Percentiles rank a stretch among this genome's conserved stretches.
These are phyloP conservation scores for Fusarium albosuccineum DNA, from an alignment of 2,329 filamentous ascomycete species.

Conservation along the genomic window DNA sequence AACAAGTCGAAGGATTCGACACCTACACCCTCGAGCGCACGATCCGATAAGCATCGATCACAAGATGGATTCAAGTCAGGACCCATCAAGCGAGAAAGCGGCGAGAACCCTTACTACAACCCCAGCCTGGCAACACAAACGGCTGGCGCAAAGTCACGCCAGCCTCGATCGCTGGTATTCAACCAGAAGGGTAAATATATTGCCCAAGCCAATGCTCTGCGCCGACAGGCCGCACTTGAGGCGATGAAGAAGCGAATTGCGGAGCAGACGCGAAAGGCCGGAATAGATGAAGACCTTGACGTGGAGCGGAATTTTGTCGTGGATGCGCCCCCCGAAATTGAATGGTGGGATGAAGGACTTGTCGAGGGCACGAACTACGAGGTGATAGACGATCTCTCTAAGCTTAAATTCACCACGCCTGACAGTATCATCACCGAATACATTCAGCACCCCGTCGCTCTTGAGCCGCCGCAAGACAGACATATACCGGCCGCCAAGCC, in stretches of 20 bases:
- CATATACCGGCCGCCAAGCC: slow-evolving; percentile 83
- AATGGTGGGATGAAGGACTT: slow-evolving; percentile 98
- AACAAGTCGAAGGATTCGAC: slow-evolving; percentile 53
- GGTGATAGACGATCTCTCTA: slow-evolving; percentile 72
- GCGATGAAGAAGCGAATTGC: slow-evolving; percentile 96
- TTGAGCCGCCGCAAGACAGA: slow-evolving; percentile 93
- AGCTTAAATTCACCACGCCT: slow-evolving; percentile 79
- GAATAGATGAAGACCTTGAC: slow-evolving; percentile 90
- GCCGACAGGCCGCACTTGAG: slow-evolving; percentile 89
- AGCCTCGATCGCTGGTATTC: slow-evolving; percentile 84
- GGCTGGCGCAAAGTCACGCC: slow-evolving; percentile 70
- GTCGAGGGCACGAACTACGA: slow-evolving; percentile 82
- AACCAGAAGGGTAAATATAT: slow-evolving; percentile 98
- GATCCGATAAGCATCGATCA: slow-evolving; percentile 29
- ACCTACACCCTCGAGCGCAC: slow-evolving; percentile 31
- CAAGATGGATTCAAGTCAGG: slow-evolving; percentile 41
- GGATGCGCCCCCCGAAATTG: slow-evolving; percentile 85
- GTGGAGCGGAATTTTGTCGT: slow-evolving; percentile 91
- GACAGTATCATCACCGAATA: slow-evolving; percentile 92
- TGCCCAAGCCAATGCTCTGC: slow-evolving; percentile 88
- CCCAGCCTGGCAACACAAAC: slow-evolving; percentile 72
- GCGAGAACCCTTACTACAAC: slow-evolving; percentile 84
- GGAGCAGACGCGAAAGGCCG: slow-evolving; percentile 86
- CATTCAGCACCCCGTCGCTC: slow-evolving; percentile 90
- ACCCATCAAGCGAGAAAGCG: slow-evolving; percentile 16